These are phyloP conservation scores for Taphrina confusa DNA, from an alignment of 1,139 yeast species.

Conservation along the genomic window DNA sequence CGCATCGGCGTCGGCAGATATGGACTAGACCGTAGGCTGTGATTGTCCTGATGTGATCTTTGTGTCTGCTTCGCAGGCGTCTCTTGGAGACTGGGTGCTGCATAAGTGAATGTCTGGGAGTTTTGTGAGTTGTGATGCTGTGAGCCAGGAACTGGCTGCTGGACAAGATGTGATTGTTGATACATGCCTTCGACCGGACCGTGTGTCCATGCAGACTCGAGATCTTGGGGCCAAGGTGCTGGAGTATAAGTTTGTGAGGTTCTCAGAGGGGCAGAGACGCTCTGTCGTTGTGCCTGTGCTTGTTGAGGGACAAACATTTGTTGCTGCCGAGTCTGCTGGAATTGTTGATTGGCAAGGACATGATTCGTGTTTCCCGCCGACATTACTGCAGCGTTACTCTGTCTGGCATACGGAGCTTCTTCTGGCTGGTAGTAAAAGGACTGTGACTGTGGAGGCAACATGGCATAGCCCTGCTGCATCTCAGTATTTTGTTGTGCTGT, in stretches of 20 bases:
- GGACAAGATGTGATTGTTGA: background rate
- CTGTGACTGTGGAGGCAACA: conserved; percentile 13
- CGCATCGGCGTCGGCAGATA: conserved; percentile 25
- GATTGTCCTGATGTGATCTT: background rate
- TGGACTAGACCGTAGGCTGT: conserved; percentile 19
- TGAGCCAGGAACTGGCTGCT: background rate
- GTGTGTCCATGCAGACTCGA: conserved; percentile 5
- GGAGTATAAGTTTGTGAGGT: background rate
- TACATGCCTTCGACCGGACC: background rate
- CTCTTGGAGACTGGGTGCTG: background rate
- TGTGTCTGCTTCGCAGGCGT: conserved; percentile 17
- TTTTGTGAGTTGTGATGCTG: background rate
- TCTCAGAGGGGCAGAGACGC: background rate
- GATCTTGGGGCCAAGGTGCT: conserved; percentile 6
- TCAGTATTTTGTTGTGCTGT: background rate
- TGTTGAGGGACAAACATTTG: conserved; percentile 16
- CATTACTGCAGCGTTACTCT: conserved; percentile 14
- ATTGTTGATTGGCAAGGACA: background rate
- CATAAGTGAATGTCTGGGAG: background rate
- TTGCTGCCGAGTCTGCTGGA: conserved; percentile 15
- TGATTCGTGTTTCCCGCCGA: background rate
- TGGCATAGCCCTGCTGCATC: conserved; percentile 4
- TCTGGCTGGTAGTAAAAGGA: background rate
- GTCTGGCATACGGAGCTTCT: background rate
- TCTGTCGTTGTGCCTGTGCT: background rate